Percentiles rank a stretch among this genome's conserved stretches.
phyloP scores from a whole-genome alignment of 1,284 basidiomycete species.

The Coniferiporia weirii region DNA sequence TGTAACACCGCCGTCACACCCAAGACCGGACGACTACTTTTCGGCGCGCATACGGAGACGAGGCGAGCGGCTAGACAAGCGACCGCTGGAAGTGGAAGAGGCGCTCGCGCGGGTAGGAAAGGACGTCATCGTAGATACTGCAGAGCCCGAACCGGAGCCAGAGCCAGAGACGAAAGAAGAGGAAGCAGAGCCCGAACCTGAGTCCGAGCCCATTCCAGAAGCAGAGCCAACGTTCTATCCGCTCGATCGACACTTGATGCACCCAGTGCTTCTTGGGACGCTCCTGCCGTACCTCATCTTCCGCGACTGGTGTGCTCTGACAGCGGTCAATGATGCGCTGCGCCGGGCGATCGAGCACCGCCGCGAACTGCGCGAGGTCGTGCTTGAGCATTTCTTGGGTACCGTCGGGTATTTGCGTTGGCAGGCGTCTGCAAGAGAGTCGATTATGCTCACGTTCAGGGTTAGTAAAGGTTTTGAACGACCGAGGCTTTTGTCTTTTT shows the following conservation, averaged over 20 bases:
- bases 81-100: conserved; percentile 28
- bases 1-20: neutral
- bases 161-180: too few species aligned
- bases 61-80: conserved; percentile 38
- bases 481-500: conserved; percentile 1
- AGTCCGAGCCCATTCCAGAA: conserved; percentile 26
- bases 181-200: conserved; percentile 6
- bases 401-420: conserved; percentile 68
- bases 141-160: conserved; percentile 7
- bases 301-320: conserved; percentile 60
- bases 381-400: conserved; percentile 60
- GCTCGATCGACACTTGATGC: conserved; percentile 45
- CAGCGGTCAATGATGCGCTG: conserved; percentile 48
- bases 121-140: neutral
- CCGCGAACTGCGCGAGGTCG: conserved; percentile 50
- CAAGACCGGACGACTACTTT: conserved; percentile 33
- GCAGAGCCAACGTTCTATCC: conserved; percentile 42
- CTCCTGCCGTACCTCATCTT: conserved; percentile 58
- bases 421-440: conserved; percentile 53
- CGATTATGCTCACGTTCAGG: conserved; percentile 53
- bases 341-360: conserved; percentile 43
- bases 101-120: conserved; percentile 17
- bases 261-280: conserved; percentile 42
- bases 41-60: conserved; percentile 35
- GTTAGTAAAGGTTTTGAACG: conserved; percentile 32